Conservation (phyloP, 148 eudicot species). For the Pharnaceum exiguum region DNA sequence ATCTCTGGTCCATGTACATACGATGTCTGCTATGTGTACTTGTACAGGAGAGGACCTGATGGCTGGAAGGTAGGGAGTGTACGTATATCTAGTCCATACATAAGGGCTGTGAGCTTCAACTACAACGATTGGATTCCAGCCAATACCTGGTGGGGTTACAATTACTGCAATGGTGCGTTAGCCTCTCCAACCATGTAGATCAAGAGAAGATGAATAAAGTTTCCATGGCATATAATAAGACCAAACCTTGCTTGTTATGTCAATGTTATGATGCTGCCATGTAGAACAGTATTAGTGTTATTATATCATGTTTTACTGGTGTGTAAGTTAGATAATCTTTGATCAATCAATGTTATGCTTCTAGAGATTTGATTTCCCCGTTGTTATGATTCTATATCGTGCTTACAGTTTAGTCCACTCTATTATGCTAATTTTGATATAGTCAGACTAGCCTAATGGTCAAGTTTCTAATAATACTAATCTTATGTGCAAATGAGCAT, state of each 20-base stretch:
- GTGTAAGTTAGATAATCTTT: conserved; percentile 12
- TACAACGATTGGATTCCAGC: conserved; percentile 36
- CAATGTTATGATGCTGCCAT: not conserved
- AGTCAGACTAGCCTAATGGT: too few species aligned
- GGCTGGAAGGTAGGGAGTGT: conserved; percentile 47
- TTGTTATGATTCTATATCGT: not conserved
- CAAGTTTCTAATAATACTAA: too few species aligned
- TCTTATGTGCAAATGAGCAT: too few species aligned
- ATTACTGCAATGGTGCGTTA: conserved; percentile 36
- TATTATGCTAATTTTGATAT: too few species aligned
- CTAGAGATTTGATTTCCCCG: not conserved
- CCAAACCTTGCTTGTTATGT: not conserved
- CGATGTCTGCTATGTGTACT: conserved; percentile 44
- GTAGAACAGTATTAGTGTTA: not conserved
- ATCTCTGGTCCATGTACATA: conserved; percentile 43
- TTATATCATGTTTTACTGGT: conserved; percentile 1
- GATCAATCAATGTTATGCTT: conserved; percentile 3
- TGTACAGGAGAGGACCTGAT: conserved; percentile 41
- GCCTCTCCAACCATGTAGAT: conserved; percentile 29
- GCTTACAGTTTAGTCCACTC: too few species aligned
- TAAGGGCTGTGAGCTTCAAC: conserved; percentile 32
- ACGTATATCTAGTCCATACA: conserved; percentile 33
- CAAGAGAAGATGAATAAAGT: conserved; percentile 12
- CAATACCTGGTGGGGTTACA: conserved; percentile 47
- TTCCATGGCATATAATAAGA: not conserved